Base-by-base conservation (phyloP, 2,329 filamentous ascomycete genomes). In the Canariomyces notabilis region DNA sequence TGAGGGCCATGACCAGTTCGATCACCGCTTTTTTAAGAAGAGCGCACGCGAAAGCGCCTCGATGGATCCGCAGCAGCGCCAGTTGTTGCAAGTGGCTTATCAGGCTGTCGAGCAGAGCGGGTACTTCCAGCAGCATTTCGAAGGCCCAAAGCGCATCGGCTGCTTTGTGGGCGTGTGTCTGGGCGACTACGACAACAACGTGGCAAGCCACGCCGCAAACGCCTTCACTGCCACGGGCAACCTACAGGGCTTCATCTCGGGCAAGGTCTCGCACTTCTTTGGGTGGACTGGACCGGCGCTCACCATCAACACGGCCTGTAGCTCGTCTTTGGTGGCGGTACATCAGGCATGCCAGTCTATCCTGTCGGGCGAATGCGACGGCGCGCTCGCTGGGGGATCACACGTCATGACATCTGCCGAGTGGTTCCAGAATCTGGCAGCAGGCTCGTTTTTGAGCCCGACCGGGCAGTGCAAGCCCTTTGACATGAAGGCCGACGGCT, bases 51-150 rank as follows among this genome's bases (percentile, higher is more conserved):
- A 74, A 48, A 67, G 67, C 14, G 59, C 60, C 37, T 58, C 56
- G 32, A 62, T 72, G 49, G 69, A 73, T 39, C 69, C 69, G 1
- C 67, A 71, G 48, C 65, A 69, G 49, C 58, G 68, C 1, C 61
- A 64, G 48, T 54, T 67, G 9, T 59, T 70, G 4, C 64, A 72
- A 50, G 60, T 58, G 1, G 65, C 69, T 0, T 74, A 71, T 49
- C 65, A 74, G 38, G 64, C 64, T 0, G 48, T 68, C 2, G 63
- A 65, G 46, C 46, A 48, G 39, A 36, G 48, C 0, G 58, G 58
- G 11, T 57, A 58, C 34, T 54, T 53, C 22, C 2, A 20, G 23
- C 6, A 26, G 64, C 20, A 19, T 7, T 21, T 29, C 23, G 19
- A 15, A 8, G 31, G 20, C 8, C n/a, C n/a, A n/a, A 16, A 18